Evolutionary conservation across 2,329 filamentous ascomycete species (phyloP), one percentile per base, ranked within the genome.

Genomic region (Sporothrix brunneoviolacea): DNA sequence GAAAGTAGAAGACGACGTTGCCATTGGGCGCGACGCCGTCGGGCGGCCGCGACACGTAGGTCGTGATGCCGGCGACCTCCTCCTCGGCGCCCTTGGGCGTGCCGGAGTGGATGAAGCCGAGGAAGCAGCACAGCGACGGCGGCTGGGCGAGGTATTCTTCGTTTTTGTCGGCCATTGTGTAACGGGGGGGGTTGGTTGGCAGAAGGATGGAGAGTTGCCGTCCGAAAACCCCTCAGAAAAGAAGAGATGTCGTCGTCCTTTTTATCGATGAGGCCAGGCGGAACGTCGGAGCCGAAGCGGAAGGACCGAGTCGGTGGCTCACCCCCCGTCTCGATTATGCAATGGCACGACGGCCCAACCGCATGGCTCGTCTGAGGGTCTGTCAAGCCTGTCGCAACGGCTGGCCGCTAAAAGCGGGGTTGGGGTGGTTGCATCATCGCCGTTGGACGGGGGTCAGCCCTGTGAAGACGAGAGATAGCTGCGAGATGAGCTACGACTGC

Each of bases 51-150:
- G 58, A 44, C 28, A 63, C 47, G 27, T 64, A 63, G 1, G 61
- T 64, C 27, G 60, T 52, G 19, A 62, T 52, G 18, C 55, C 56
- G 15, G 51, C 54, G 15, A 63, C 43, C 21, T 49, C 53, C 24
- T 51, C 50, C 16, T 54, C 58, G 6, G 24, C 42, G n/a, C 62
- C 62, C 16, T 38, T 38, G 8, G 62, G 52, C 22, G 60, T 55
- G n/a, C 61, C 60, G 15, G 53, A 6, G 50, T 63, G 61, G 40
- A 64, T 54, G 13, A 48, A 50, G 27, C 61, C 61, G 32, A 55
- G 39, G 10, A 57, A 44, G 47, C 62, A 63, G 51, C 61, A 62
- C 9, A 36, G 28, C 19, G 58, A 57, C 19, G 55, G 54, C 24
- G 54, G 59, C 44, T 60, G 54, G 12, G 60, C 60, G 9, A 62